A percentile compares a stretch with the other conserved stretches of the same genome.
These are phyloP conservation scores for Diaporthe velutina DNA, from an alignment of 2,329 filamentous ascomycete genomes.

Conservation along the genomic window DNA sequence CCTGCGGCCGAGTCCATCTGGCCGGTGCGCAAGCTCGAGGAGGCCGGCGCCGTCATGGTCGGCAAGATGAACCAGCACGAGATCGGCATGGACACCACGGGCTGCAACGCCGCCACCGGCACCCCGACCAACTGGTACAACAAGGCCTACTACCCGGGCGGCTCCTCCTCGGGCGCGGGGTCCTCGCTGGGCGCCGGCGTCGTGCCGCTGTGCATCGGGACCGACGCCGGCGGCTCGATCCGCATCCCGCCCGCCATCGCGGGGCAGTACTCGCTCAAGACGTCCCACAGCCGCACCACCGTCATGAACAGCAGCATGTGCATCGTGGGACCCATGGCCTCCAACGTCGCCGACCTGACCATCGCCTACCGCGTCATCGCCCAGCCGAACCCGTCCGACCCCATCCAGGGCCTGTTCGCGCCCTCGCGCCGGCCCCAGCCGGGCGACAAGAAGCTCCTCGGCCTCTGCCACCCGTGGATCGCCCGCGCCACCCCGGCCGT, in stretches of 20 bases:
- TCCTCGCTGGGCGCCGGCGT: slow-evolving; percentile 79
- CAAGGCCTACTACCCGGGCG: slow-evolving; percentile 81
- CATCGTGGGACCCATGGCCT: slow-evolving; percentile 81
- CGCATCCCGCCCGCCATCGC: slow-evolving; percentile 82
- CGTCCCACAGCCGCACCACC: slow-evolving; percentile 78
- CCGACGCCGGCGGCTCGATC: slow-evolving; percentile 82
- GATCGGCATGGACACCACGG: slow-evolving; percentile 83
- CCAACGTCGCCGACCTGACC: slow-evolving; percentile 81
- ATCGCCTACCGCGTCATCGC: slow-evolving; percentile 87
- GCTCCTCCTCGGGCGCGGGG: slow-evolving; percentile 82
- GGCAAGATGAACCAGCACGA: slow-evolving; percentile 88
- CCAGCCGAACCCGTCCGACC: slow-evolving; percentile 75
- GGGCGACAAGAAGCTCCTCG: slow-evolving; percentile 72
- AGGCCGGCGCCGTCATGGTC: slow-evolving; percentile 80
- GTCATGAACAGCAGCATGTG: slow-evolving; percentile 66
- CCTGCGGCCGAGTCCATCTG: slow-evolving; percentile 71
- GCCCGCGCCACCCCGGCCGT: slow-evolving; percentile 76
- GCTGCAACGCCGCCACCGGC: slow-evolving; percentile 82
- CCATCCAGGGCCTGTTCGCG: slow-evolving; percentile 73
- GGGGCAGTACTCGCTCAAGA: slow-evolving; percentile 85
- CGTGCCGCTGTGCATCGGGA: slow-evolving; percentile 80
- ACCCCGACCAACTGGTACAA: slow-evolving; percentile 86
- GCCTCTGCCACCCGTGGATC: slow-evolving; percentile 78
- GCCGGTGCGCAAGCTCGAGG: slow-evolving; percentile 78
- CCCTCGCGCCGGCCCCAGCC: slow-evolving; percentile 67